phyloP scores from a whole-genome alignment of 805 yeast genomes.

The Gaillardinia entomophila region DNA sequence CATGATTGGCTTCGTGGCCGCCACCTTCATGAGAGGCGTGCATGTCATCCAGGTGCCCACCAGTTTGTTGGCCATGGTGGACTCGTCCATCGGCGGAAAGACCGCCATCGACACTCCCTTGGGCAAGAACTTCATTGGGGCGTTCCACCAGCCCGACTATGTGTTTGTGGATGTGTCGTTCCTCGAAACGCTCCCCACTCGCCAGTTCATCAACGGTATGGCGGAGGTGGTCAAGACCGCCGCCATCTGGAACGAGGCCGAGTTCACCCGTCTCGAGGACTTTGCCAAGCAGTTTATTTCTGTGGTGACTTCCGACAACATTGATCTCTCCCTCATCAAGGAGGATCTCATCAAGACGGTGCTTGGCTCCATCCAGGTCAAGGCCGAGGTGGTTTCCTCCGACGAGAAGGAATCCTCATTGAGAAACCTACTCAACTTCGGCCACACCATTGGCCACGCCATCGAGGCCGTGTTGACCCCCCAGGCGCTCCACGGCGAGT shows the following conservation, averaged over 20 bases:
- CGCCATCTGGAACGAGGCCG: conserved; percentile 92
- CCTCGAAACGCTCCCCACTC: conserved; percentile 79
- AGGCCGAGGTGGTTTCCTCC: conserved; percentile 87
- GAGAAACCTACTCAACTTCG: conserved; percentile 88
- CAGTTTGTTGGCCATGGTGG: conserved; percentile 92
- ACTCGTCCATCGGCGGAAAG: conserved; percentile 96
- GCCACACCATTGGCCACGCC: conserved; percentile 97
- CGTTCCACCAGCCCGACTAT: conserved; percentile 93
- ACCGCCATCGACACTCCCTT: conserved; percentile 96
- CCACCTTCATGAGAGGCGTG: conserved; percentile 98
- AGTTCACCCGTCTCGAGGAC: conserved; percentile 77
- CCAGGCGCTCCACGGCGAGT: conserved; percentile 94
- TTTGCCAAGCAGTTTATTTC: conserved; percentile 65
- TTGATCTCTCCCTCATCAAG: conserved; percentile 59
- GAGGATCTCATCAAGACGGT: conserved; percentile 78
- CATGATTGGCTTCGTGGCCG: conserved; percentile 98
- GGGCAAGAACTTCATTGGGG: conserved; percentile 94
- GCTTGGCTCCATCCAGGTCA: conserved; percentile 78
- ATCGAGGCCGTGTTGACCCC: conserved; percentile 97
- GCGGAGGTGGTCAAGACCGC: conserved; percentile 98
- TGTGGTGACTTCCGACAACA: conserved; percentile 41
- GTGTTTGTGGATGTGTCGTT: conserved; percentile 86
- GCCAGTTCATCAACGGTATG: conserved; percentile 97
- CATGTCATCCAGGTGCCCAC: conserved; percentile 93
- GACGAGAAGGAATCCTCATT: conserved; percentile 96